Percentiles rank a stretch among this genome's conserved stretches.
phyloP scores from a whole-genome alignment of 129 eudicot species.

The Helichrysum umbraculigerum region DNA sequence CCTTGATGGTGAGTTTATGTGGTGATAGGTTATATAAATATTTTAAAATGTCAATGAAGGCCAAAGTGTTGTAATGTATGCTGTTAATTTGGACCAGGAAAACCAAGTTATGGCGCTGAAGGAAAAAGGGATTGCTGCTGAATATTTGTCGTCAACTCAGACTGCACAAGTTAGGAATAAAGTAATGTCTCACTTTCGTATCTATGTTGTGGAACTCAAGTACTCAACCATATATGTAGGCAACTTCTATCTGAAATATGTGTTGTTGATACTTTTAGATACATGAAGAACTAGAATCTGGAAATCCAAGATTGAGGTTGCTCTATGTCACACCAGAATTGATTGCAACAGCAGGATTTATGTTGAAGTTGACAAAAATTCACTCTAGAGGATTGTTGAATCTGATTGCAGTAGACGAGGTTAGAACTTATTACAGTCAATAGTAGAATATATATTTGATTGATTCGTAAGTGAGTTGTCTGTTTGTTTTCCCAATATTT shows the following conservation, averaged over 20 bases:
- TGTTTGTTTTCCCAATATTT: constrained; percentile 27
- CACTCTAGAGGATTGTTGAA: constrained; percentile 80
- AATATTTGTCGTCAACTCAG: constrained; percentile 88
- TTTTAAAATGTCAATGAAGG: constrained; percentile 1
- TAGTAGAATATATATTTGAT: background rate
- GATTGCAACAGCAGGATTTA: constrained; percentile 89
- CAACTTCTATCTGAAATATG: background rate
- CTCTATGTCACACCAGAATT: constrained; percentile 97
- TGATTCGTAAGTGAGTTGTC: background rate
- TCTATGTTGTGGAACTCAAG: background rate
- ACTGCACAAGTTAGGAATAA: constrained; percentile 69
- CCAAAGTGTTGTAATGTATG: constrained; percentile 9
- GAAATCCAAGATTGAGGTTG: constrained; percentile 83
- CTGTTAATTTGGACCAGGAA: constrained; percentile 51
- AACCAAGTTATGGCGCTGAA: constrained; percentile 87
- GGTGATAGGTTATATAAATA: background rate
- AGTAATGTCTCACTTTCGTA: constrained; percentile 39
- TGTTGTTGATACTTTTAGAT: constrained; percentile 43
- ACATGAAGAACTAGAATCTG: constrained; percentile 81
- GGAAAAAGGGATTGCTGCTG: constrained; percentile 89
- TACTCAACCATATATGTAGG: background rate
- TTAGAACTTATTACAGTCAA: constrained; percentile 24
- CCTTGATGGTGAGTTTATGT: constrained; percentile 74
- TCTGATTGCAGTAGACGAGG: constrained; percentile 96
- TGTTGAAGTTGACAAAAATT: constrained; percentile 62